Evolutionary conservation across 2,329 filamentous ascomycete species (phyloP).

Genomic region (Colletotrichum siamense): DNA sequence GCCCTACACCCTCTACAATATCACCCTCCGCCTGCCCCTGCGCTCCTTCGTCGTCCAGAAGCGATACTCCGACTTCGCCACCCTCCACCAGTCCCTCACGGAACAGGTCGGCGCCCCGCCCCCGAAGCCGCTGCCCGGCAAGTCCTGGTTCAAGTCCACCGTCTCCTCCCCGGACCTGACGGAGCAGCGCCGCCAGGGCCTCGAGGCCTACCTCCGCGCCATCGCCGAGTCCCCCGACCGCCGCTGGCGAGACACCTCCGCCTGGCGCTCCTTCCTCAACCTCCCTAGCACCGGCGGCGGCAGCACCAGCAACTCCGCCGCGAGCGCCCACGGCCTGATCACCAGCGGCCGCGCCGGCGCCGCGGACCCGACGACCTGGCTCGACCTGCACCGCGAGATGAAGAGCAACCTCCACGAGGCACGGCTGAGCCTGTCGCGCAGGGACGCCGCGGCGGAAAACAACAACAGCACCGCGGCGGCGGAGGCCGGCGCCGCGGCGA

Average conservation of each 20-base stretch:
- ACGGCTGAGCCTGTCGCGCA: slow-evolving; percentile 66
- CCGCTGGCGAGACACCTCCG: slow-evolving; percentile 75
- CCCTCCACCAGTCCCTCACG: slow-evolving; percentile 68
- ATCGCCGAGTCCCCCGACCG: slow-evolving; percentile 78
- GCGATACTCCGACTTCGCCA: slow-evolving; percentile 80
- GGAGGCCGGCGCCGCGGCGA: slow-evolving; percentile 76
- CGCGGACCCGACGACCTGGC: slow-evolving; percentile 72
- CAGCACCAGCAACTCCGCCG: slow-evolving; percentile 53
- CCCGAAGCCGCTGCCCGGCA: slow-evolving; percentile 71
- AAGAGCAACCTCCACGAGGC: slow-evolving; percentile 75
- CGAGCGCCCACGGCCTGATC: slow-evolving; percentile 50
- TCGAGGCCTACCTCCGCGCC: slow-evolving; percentile 75
- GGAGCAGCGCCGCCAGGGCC: slow-evolving; percentile 69
- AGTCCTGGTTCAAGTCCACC: slow-evolving; percentile 80
- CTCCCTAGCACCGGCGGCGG: slow-evolving; percentile 55
- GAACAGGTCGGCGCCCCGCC: slow-evolving; percentile 67
- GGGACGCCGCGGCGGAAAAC: slow-evolving; percentile 59
- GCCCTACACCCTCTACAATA: slow-evolving; percentile 79
- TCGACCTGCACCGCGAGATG: slow-evolving; percentile 77
- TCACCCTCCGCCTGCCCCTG: slow-evolving; percentile 77
- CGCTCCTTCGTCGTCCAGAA: slow-evolving; percentile 79
- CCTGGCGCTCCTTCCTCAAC: slow-evolving; percentile 77
- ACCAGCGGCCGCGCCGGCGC: slow-evolving; percentile 28
- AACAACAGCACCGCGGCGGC: slow-evolving; percentile 48
- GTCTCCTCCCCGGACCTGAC: slow-evolving; percentile 72